phyloP scores from a whole-genome alignment of 805 yeast species.

The Kluyveromyces lactis region DNA sequence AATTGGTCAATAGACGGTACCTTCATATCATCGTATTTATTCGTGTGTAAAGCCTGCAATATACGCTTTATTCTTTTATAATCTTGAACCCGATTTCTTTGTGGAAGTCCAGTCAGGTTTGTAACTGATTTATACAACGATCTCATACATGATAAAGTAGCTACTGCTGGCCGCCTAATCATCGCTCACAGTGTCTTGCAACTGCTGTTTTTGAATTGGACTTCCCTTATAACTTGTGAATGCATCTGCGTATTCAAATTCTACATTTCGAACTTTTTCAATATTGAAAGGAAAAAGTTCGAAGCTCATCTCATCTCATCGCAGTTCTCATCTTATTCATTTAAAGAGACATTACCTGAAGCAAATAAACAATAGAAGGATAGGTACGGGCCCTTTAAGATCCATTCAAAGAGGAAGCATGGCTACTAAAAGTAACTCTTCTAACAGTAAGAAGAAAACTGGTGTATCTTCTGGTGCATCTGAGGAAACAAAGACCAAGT shows the following conservation, averaged over 20 bases:
- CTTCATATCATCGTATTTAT: slow-evolving; percentile 6
- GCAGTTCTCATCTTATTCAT: background rate
- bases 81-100: slow-evolving; percentile 2
- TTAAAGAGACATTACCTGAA: background rate
- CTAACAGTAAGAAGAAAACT: slow-evolving; percentile 24
- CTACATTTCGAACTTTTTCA: background rate
- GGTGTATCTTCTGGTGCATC: slow-evolving; percentile 11
- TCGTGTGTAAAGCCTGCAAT: slow-evolving; percentile 6
- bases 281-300: background rate
- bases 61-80: slow-evolving; percentile 1
- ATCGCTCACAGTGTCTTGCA: too few species aligned
- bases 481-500: slow-evolving; percentile 19
- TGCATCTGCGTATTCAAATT: too few species aligned
- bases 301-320: slow-evolving; percentile 8
- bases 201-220: too few species aligned
- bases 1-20: slow-evolving; percentile 9
- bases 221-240: too few species aligned
- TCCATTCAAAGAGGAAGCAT: slow-evolving; percentile 7
- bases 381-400: too few species aligned
- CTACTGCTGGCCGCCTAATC: too few species aligned
- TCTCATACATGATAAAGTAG: too few species aligned
- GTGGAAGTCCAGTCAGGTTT: background rate
- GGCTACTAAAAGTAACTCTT: slow-evolving; percentile 24
- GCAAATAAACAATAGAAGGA: background rate
- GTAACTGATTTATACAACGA: background rate